Conservation (phyloP, 164 flowering plant genomes). For the Cinnamomum micranthum region DNA sequence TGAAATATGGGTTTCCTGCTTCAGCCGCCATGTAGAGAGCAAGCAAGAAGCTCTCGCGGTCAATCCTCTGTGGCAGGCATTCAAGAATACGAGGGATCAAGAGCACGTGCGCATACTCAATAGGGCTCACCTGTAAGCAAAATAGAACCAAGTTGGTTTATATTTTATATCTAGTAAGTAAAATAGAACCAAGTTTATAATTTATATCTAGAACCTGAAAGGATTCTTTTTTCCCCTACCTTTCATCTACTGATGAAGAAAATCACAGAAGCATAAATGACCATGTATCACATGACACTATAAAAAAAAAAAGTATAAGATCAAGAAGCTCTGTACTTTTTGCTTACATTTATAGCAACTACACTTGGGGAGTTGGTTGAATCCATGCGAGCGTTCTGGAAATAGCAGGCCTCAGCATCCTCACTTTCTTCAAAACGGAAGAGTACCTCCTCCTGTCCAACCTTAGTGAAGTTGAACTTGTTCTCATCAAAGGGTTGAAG, state of each 20-base stretch:
- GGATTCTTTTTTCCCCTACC: background rate
- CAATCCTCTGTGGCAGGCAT: constrained; percentile 75
- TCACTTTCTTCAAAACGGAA: constrained; percentile 58
- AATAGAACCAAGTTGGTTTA: background rate
- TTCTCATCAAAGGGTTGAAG: constrained; percentile 78
- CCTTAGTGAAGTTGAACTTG: constrained; percentile 87
- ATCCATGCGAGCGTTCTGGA: constrained; percentile 31
- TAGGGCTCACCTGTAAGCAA: constrained; percentile 71
- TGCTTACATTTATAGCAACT: constrained; percentile 77
- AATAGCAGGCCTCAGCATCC: constrained; percentile 30
- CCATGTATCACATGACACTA: too few species aligned
- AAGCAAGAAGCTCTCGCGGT: constrained; percentile 63
- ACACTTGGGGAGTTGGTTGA: constrained; percentile 46
- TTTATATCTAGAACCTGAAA: background rate
- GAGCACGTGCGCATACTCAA: constrained; percentile 89
- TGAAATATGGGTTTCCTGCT: constrained; percentile 67
- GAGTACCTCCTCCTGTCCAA: constrained; percentile 86
- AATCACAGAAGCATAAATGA: background rate
- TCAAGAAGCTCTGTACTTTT: background rate
- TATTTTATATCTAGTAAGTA: background rate
- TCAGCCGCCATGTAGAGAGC: constrained; percentile 78
- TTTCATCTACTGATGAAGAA: too few species aligned
- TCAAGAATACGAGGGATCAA: constrained; percentile 69
- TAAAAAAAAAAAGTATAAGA: background rate
- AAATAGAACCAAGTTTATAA: background rate